Percentiles rank a stretch among this genome's conserved stretches.
Conservation (phyloP, 495 filamentous ascomycete genomes). For the Xylaria longipes region DNA sequence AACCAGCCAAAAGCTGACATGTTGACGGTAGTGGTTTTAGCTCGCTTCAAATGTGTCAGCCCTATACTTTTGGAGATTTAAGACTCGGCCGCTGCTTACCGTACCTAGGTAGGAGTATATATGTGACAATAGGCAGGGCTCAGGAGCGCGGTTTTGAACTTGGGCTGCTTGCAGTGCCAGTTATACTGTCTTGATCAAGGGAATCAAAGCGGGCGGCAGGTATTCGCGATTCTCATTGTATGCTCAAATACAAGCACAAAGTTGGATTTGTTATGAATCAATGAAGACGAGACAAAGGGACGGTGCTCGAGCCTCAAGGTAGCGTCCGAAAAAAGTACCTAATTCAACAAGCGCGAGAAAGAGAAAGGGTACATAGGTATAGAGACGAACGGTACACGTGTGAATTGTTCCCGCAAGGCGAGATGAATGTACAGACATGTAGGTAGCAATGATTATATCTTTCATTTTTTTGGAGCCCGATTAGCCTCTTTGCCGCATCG, state of each 20-base stretch:
- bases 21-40: not conserved
- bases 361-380: not conserved
- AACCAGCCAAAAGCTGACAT: slow-evolving; percentile 1
- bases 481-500: not conserved
- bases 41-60: not conserved
- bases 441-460: not conserved
- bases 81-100: not conserved
- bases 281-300: slow-evolving; percentile 7
- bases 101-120: not conserved
- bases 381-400: not conserved
- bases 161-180: not conserved
- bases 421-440: not conserved
- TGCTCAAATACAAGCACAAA: not conserved
- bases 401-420: not conserved
- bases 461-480: not conserved
- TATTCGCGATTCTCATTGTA: not conserved
- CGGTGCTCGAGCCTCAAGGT: not conserved
- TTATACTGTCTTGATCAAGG: not conserved
- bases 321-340: not conserved
- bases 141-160: not conserved
- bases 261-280: not conserved
- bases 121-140: not conserved
- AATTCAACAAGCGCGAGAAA: not conserved
- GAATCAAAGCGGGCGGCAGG: not conserved
- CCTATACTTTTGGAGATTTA: not conserved